Evolutionary conservation across 768 basidiomycete genomes (phyloP).

Genomic region (Mycena epipterygia): DNA sequence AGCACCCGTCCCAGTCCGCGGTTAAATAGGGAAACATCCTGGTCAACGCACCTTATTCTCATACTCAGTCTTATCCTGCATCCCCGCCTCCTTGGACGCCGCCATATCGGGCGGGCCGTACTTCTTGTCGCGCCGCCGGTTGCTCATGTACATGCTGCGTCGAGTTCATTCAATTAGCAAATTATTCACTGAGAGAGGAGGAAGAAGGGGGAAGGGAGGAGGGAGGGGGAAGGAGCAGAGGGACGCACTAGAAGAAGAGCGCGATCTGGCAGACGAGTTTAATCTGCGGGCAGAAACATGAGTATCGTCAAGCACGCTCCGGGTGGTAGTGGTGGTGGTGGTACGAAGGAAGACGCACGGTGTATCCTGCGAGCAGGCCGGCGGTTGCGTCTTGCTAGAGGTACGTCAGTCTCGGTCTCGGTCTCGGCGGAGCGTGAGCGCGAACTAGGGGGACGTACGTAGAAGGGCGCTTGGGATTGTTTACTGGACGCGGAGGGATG

Average conservation of each 20-base stretch:
- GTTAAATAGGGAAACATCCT: not conserved
- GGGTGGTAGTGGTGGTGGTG: not conserved
- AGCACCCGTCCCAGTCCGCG: not conserved
- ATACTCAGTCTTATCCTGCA: conserved; percentile 41
- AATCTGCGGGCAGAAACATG: conserved; percentile 5
- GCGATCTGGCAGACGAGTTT: conserved; percentile 36
- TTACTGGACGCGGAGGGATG: not conserved
- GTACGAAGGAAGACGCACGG: not conserved
- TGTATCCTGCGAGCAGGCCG: conserved; percentile 34
- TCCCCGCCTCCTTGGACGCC: conserved; percentile 37
- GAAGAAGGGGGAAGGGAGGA: not conserved
- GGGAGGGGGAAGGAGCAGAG: not conserved
- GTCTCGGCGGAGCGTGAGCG: not conserved
- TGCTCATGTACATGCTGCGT: conserved; percentile 28
- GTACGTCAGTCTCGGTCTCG: not conserved
- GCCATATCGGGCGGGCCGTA: conserved; percentile 34
- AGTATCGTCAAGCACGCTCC: not conserved
- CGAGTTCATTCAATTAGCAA: not conserved
- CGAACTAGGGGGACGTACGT: conserved; percentile 4
- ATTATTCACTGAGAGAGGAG: not conserved
- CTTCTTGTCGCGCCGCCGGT: conserved; percentile 29
- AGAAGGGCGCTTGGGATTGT: conserved; percentile 35
- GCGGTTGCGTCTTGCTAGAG: conserved; percentile 33
- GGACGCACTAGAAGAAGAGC: conserved; percentile 27
- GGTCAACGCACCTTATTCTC: conserved; percentile 34